Conservation (phyloP, 2,329 filamentous ascomycete species). For the Lasiodiplodia gonubiensis region DNA sequence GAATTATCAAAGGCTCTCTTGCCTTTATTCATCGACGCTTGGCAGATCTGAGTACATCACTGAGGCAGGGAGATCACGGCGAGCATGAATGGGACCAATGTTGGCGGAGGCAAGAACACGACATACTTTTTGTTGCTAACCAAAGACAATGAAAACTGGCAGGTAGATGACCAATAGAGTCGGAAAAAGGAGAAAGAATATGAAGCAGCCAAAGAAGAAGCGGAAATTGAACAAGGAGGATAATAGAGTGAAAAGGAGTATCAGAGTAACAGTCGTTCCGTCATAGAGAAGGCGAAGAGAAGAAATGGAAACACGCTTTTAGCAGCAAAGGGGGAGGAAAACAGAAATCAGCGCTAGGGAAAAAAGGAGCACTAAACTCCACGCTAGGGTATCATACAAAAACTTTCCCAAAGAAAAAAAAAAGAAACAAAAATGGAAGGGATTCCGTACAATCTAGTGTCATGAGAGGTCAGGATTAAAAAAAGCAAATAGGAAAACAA, state of each 20-base stretch:
- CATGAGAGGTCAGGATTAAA: background rate
- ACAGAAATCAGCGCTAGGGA: background rate
- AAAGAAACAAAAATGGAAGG: background rate
- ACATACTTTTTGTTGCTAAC: constrained; percentile 8
- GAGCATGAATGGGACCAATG: background rate
- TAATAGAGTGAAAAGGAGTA: background rate
- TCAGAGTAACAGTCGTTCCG: constrained; percentile 7
- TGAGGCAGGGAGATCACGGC: background rate
- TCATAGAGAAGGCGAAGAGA: constrained; percentile 1
- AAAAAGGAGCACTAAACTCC: constrained; percentile 1
- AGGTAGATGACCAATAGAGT: background rate
- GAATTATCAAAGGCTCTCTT: too few relatives aligned
- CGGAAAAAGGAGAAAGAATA: background rate
- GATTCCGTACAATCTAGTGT: constrained; percentile 14
- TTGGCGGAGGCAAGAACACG: background rate
- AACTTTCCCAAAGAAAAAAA: constrained; percentile 1
- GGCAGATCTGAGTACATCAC: background rate
- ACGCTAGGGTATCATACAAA: constrained; percentile 23
- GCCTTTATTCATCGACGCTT: background rate
- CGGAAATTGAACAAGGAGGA: background rate
- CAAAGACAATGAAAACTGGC: background rate
- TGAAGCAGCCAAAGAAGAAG: background rate
- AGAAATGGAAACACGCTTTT: background rate
- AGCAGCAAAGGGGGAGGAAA: background rate
- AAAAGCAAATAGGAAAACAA: background rate